Percentiles rank a stretch among this genome's conserved stretches.
Conservation (phyloP, 1,284 basidiomycete genomes). For the Rhizopogon parksii region DNA sequence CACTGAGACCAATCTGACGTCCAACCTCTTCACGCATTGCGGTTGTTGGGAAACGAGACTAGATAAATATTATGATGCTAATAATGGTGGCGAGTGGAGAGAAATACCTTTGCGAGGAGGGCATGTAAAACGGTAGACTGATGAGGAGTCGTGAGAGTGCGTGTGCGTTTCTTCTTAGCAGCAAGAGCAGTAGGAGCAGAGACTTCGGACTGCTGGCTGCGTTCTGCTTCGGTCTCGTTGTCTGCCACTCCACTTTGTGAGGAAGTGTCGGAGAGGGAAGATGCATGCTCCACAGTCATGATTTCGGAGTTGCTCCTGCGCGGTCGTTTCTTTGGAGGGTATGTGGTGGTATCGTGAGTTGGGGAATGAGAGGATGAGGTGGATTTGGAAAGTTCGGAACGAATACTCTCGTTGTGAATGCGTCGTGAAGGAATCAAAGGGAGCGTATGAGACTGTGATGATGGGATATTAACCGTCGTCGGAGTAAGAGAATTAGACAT, state of each 20-base stretch:
- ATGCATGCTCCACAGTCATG: slow-evolving; percentile 21
- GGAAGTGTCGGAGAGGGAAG: slow-evolving; percentile 34
- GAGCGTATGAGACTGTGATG: slow-evolving; percentile 11
- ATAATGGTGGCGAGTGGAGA: slow-evolving; percentile 4
- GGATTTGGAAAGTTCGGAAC: slow-evolving; percentile 7
- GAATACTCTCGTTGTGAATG: slow-evolving; percentile 11
- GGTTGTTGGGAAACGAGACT: slow-evolving; percentile 83
- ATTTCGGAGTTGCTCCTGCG: slow-evolving; percentile 8
- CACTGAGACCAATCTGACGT: slow-evolving; percentile 73
- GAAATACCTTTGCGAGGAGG: slow-evolving; percentile 65
- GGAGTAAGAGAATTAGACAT: slow-evolving; percentile 17
- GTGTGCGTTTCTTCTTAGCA: slow-evolving; percentile 69
- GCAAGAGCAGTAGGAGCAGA: slow-evolving; percentile 29
- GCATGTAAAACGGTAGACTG: slow-evolving; percentile 77
- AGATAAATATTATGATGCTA: slow-evolving; percentile 7
- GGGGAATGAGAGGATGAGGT: slow-evolving; percentile 1
- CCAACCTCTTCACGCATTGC: slow-evolving; percentile 80
- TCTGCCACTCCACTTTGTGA: slow-evolving; percentile 52
- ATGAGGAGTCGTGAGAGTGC: slow-evolving; percentile 77
- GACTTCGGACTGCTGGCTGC: slow-evolving; percentile 29
- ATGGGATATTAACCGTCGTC: slow-evolving; percentile 18
- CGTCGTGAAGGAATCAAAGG: slow-evolving; percentile 20
- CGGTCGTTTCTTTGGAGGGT: slow-evolving; percentile 16
- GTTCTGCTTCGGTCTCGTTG: slow-evolving; percentile 39
- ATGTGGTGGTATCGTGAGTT: slow-evolving; percentile 9